Base-by-base conservation (phyloP, 2,329 filamentous ascomycete genomes). In the Mariannaea sp. region DNA sequence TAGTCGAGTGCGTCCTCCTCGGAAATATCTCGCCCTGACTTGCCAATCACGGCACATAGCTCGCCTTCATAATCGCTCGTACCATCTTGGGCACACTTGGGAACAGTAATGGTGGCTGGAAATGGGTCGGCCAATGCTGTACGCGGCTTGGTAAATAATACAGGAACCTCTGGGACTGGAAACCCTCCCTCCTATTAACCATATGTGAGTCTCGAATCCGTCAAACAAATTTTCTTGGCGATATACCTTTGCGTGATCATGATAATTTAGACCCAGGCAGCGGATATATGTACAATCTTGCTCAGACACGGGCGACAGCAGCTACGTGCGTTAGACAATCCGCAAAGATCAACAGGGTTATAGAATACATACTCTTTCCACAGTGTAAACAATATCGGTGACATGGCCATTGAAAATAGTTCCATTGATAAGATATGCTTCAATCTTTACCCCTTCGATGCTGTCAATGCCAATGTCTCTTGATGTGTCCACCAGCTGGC, bases 1-100 rank as follows among this genome's bases (percentile, higher is more conserved):
- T 51, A 51, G 14, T 45, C 26, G 12, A 45, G 32, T 8, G 48
- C 48, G 8, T 36, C 32, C 3, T 51, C 40, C 16, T 51, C 48
- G 13, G 39, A 12, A 33, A 51, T 45, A 17, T 51, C 48, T 30
- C 48, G 40, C n/a, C 40, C 48, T 12, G 48, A 16, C 16, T 33
- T 51, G 3, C 48, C 48, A 32, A 51, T 51, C 3, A 51, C 22
- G 1, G 26, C 40, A 9, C 40, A 51, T 1, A 51, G 40, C 24
- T 51, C 48, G 12, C 17, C 40, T 20, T 51, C 48, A 14, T 51
- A 51, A 19, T 51, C 48, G 42, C 40, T 45, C 13, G 40, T 51
- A 7, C 41, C 41, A 29, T 51, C 48, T 29, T 51, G 48, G 1
- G 48, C 48, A 39, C 48, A 44, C 24, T 24, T 43, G 12, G 48